These are phyloP conservation scores for Talaromyces sp. DNA, from an alignment of 2,329 filamentous ascomycete genomes.

Conservation along the genomic window DNA sequence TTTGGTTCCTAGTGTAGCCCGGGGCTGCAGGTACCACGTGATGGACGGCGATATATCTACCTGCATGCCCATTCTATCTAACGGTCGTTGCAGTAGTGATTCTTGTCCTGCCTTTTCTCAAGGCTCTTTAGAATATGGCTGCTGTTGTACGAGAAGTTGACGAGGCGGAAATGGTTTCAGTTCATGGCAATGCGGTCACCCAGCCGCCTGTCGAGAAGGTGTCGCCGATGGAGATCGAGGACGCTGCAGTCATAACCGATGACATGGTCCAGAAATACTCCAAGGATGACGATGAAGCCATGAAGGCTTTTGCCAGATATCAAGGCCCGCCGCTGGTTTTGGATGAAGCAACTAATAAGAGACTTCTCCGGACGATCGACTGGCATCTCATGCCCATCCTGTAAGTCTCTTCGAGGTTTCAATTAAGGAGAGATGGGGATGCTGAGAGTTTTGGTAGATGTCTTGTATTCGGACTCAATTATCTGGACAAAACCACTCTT, in stretches of 20 bases:
- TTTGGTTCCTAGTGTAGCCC: background rate
- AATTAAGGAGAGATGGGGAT: background rate
- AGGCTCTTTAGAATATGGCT: background rate
- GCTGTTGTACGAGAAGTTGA: background rate
- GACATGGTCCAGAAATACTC: constrained; percentile 32
- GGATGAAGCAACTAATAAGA: constrained; percentile 48
- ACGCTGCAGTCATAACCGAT: background rate
- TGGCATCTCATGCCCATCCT: constrained; percentile 49
- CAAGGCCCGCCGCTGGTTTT: constrained; percentile 45
- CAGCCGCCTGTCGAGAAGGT: background rate
- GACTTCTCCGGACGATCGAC: constrained; percentile 52
- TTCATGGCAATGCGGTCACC: background rate
- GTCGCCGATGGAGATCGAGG: background rate
- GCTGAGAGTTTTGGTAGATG: background rate
- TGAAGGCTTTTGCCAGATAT: constrained; percentile 46
- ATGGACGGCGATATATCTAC: background rate
- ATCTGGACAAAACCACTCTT: background rate
- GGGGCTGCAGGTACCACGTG: background rate
- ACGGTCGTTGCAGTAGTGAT: background rate
- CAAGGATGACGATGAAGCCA: constrained; percentile 51
- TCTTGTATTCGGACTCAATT: background rate
- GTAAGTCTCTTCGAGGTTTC: background rate
- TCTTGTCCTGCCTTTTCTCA: background rate
- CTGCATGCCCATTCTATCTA: background rate
- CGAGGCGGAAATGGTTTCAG: background rate